phyloP scores from a whole-genome alignment of 2,329 filamentous ascomycete species.

The Sporothrix brasiliensis region DNA sequence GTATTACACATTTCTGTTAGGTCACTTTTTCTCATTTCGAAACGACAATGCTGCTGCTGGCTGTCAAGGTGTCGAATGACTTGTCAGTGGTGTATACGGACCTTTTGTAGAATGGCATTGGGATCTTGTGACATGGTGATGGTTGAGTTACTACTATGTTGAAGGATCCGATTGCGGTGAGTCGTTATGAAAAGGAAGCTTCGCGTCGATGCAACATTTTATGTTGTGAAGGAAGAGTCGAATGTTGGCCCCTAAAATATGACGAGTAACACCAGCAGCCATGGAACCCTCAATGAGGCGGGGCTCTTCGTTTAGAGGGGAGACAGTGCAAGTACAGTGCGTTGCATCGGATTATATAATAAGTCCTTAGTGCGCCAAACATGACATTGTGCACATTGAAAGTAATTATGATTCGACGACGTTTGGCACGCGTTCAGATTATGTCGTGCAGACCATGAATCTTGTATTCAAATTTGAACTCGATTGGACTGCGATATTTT shows the following conservation, averaged over 20 bases:
- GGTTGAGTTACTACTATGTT: not conserved
- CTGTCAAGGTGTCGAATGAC: too few relatives aligned
- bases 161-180: not conserved
- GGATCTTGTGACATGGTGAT: slow-evolving; percentile 60
- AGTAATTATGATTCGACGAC: too few relatives aligned
- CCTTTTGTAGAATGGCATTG: slow-evolving; percentile 76
- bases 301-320: not conserved
- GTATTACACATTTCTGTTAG: not conserved
- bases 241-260: not conserved
- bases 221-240: not conserved
- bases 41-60: not conserved
- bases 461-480: not conserved
- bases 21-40: not conserved
- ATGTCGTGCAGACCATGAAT: not conserved
- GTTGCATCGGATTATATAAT: not conserved
- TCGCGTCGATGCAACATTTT: too few relatives aligned
- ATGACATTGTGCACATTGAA: too few relatives aligned
- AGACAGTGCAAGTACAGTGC: not conserved
- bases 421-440: not conserved
- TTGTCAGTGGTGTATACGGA: slow-evolving; percentile 44
- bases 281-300: not conserved
- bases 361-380: not conserved
- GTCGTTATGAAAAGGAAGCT: not conserved
- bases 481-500: not conserved
- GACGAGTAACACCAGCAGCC: slow-evolving; percentile 1